These are phyloP conservation scores for Beverwykella pulmonaria DNA, from an alignment of 495 filamentous ascomycete genomes.

Conservation along the genomic window DNA sequence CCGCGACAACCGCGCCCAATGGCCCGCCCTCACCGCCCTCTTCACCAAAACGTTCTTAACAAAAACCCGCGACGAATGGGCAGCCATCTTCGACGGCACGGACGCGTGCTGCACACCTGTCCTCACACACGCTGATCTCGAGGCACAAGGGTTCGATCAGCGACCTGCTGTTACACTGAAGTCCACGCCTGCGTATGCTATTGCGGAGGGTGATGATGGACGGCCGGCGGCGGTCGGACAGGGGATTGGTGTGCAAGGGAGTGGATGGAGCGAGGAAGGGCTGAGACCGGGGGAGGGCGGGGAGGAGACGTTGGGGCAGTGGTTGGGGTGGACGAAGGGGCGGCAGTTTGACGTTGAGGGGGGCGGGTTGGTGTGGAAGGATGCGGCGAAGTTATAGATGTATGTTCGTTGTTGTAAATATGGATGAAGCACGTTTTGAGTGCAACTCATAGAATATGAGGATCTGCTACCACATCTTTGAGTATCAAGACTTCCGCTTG, in stretches of 20 bases:
- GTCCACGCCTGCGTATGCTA: conserved; percentile 63
- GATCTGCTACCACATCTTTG: no score
- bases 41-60: conserved; percentile 68
- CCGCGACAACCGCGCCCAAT: conserved; percentile 61
- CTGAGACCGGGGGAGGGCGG: conserved; percentile 72
- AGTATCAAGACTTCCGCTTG: no score
- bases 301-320: conserved; percentile 66
- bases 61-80: conserved; percentile 82
- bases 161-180: conserved; percentile 71
- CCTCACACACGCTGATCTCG: conserved; percentile 71
- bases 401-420: no score
- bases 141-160: conserved; percentile 70
- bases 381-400: conserved; percentile 59
- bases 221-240: conserved; percentile 56
- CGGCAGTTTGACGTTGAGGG: conserved; percentile 67
- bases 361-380: conserved; percentile 59
- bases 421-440: no score
- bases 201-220: conserved; percentile 44
- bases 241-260: conserved; percentile 45
- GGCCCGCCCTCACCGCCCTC: conserved; percentile 62
- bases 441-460: no score
- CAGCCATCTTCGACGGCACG: conserved; percentile 77
- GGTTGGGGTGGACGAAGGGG: conserved; percentile 78
- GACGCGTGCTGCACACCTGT: conserved; percentile 94
- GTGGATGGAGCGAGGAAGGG: conserved; percentile 59